Evolutionary conservation across 768 basidiomycete species (phyloP), one percentile per base, ranked within the genome.

Genomic region (Gloeostereum incarnatum): DNA sequence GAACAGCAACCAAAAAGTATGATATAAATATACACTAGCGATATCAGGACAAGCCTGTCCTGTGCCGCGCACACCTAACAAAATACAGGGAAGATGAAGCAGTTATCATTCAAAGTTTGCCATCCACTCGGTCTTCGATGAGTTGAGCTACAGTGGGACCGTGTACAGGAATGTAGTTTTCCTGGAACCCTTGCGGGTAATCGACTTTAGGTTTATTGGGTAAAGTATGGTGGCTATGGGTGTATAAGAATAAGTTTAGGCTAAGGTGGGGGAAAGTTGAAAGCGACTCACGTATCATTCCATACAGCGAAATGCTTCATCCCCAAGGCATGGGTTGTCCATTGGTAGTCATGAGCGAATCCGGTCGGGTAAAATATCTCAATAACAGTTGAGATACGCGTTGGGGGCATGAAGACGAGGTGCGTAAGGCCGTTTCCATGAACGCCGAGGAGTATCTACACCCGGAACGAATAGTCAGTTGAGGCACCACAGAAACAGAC

Each of bases 121-220:
- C 33, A 20, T n/a, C 33, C 16, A 34, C 19, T 19, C 81, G 73
- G 38, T 83, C 78, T 49, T 89, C 84, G 26, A 92, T 79, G 19
- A 90, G 58, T 48, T 71, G 63, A 1, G 75, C 81, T 7, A 92
- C 62, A 0, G 62, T 60, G 11, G 73, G 72, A 0, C 82, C 85
- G 46, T 80, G 54, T 0, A 83, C 78, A 2, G 87, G 87, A 40
- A 92, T 92, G 24, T 63, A 58, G n/a, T 70, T 65, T 29, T 78
- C 78, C 49, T 92, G 89, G 64, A 92, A 92, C 18, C 84, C 87
- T 6, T 88, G 78, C 0, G 88, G 88, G 48, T 90, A 90, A n/a
- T 56, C 50, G 0, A 83, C 75, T 0, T 23, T 16, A 19, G 73
- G 59, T 58, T 77, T 63, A 14, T 63, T 51, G 13, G 58, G 62